Evolutionary conservation across 2,329 filamentous ascomycete species (phyloP), one percentile per base, ranked within the genome.

Genomic region (Phyllosticta ampelicida): DNA sequence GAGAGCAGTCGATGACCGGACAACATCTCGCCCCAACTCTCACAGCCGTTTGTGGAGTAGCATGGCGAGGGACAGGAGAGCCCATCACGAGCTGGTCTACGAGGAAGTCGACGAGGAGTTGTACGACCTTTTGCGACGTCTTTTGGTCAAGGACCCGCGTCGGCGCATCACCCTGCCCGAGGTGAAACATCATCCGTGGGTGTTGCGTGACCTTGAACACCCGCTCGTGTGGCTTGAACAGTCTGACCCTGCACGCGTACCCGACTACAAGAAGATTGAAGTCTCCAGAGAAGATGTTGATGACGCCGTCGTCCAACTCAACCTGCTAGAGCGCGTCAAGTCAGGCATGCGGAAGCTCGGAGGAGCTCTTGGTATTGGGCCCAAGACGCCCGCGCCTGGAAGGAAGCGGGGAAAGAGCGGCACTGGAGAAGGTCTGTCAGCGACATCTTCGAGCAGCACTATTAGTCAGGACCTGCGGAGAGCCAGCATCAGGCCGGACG

Each of bases 111-210:
- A 92, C 62, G 85, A 90, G 52, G 80, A 87, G 10, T 76, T 99
- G 9, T 80, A 85, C 56, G 89, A 99, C 68, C 78, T 99, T 11
- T 74, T 99, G 26, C 79, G 77, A 53, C 83, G 85, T 63, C 85
- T 99, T 75, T 80, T 99, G 60, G 86, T 82, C 64, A 99, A 97
- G 74, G 90, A 97, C 67, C 91, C 92, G 0, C 80, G 87, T 28
- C 86, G 91, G 72, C 85, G 94, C 48, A 96, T 99, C 66, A 87
- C 89, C 8, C 77, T 99, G 55, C 85, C 86, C 61, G 92, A 96
- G 65, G 92, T 97, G 66, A 97, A 97, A 71, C 86, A 88, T 61
- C 94, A 99, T 68, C 86, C 86, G 5, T 99, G 94, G 94, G 86
- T 97, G 16, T 78, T 92, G 1, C 78, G 86, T 60, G 89, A 86